phyloP scores from a whole-genome alignment of 805 yeast genomes.

The Starmera quercuum region DNA sequence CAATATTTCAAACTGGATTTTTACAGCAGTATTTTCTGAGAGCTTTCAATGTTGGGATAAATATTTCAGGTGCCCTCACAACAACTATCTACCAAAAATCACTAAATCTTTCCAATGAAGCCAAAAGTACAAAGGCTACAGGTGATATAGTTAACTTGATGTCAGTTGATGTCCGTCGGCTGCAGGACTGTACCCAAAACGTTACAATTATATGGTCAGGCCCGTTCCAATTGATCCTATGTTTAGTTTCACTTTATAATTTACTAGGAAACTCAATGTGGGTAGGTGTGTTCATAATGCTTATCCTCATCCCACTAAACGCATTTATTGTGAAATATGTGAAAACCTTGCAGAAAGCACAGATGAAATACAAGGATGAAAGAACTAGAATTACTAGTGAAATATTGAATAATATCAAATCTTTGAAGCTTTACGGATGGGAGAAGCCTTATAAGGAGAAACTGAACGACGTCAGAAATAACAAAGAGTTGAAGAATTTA shows the following conservation, averaged over 20 bases:
- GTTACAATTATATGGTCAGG: conserved; percentile 86
- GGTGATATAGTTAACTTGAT: conserved; percentile 93
- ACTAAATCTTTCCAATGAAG: conserved; percentile 60
- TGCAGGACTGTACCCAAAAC: conserved; percentile 75
- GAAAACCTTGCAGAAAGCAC: conserved; percentile 68
- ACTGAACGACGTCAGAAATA: conserved; percentile 77
- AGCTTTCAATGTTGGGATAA: conserved; percentile 70
- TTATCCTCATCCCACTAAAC: conserved; percentile 74
- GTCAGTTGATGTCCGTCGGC: conserved; percentile 89
- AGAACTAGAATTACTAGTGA: conserved; percentile 87
- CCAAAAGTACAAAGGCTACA: conserved; percentile 63
- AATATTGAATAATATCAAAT: conserved; percentile 84
- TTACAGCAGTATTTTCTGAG: conserved; percentile 76
- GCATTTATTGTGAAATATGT: conserved; percentile 59
- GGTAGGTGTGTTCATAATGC: conserved; percentile 83
- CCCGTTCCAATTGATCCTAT: conserved; percentile 77
- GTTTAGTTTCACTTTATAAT: conserved; percentile 64
- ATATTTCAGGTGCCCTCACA: conserved; percentile 61
- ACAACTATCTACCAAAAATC: conserved; percentile 65
- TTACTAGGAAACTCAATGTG: conserved; percentile 88
- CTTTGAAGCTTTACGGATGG: conserved; percentile 94
- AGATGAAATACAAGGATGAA: conserved; percentile 87
- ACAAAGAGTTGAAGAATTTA: conserved; percentile 73
- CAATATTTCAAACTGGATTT: conserved; percentile 69
- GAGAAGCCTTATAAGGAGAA: conserved; percentile 76